phyloP scores from a whole-genome alignment of 1,284 basidiomycete genomes.

The Mrakiaceae sp. region DNA sequence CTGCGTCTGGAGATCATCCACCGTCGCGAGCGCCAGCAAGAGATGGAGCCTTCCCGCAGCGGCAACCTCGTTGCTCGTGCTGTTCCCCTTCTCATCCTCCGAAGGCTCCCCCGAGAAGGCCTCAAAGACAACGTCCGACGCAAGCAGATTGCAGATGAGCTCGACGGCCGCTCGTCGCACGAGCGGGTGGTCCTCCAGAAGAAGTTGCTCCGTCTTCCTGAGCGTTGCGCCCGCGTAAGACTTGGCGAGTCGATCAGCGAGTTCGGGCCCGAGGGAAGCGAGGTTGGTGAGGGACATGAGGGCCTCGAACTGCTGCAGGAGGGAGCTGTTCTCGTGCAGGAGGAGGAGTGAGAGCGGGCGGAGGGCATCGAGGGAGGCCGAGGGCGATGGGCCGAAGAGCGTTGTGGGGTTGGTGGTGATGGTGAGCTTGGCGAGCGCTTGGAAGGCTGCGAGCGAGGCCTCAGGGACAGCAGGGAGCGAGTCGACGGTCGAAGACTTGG shows the following conservation, averaged over 20 bases:
- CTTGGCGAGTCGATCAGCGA: constrained; percentile 53
- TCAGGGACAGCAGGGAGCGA: constrained; percentile 17
- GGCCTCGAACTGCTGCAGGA: constrained; percentile 80
- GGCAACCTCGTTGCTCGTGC: not conserved
- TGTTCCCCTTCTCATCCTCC: not conserved
- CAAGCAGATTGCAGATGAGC: constrained; percentile 84
- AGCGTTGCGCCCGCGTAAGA: constrained; percentile 40
- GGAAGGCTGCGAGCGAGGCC: constrained; percentile 56
- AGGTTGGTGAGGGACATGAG: constrained; percentile 94
- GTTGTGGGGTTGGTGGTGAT: constrained; percentile 83
- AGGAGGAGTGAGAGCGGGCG: constrained; percentile 63
- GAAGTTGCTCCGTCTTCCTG: constrained; percentile 60
- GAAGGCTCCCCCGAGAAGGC: constrained; percentile 42
- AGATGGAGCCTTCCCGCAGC: constrained; percentile 61
- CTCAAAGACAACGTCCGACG: constrained; percentile 59
- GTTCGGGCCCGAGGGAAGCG: constrained; percentile 58
- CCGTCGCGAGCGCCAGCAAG: constrained; percentile 69
- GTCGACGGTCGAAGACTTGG: constrained; percentile 7
- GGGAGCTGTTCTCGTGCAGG: constrained; percentile 51
- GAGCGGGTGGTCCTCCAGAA: constrained; percentile 63
- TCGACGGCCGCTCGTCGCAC: constrained; percentile 79
- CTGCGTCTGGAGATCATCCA: constrained; percentile 68
- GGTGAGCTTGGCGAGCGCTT: constrained; percentile 82
- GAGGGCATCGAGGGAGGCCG: constrained; percentile 65
- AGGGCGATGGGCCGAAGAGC: constrained; percentile 68